phyloP scores from a whole-genome alignment of 371 early-diverging fungal genomes.

The Mucor irregularis region DNA sequence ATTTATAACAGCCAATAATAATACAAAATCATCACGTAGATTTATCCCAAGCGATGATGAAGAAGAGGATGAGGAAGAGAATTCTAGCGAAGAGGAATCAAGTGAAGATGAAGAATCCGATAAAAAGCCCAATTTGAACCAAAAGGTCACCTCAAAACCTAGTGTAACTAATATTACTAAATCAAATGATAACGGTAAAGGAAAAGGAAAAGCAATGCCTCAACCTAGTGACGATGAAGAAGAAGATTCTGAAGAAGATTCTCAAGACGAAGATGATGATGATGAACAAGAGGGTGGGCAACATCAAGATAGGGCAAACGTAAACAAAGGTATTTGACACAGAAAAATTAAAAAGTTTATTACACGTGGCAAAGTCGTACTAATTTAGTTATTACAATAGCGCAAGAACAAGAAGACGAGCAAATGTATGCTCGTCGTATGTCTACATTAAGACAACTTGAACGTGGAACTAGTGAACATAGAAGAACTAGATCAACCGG shows the following conservation, averaged over 20 bases:
- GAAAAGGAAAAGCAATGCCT: background rate
- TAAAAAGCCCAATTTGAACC: background rate
- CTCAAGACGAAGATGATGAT: conserved; percentile 2
- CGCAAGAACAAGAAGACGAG: conserved; percentile 6
- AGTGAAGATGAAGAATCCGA: conserved; percentile 4
- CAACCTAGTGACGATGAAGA: conserved; percentile 28
- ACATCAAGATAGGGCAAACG: too few species aligned
- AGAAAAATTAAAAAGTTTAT: background rate
- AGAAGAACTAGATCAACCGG: conserved; percentile 29
- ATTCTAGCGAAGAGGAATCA: conserved; percentile 8
- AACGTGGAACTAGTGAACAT: conserved; percentile 32
- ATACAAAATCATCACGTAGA: conserved; percentile 7
- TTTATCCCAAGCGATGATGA: conserved; percentile 39
- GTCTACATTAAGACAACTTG: conserved; percentile 31
- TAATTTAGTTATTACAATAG: background rate
- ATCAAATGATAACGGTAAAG: conserved; percentile 15
- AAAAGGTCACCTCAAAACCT: background rate
- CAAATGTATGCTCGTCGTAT: conserved; percentile 24
- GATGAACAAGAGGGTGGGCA: background rate
- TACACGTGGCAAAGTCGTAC: background rate
- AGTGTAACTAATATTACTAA: background rate
- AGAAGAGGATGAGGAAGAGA: conserved; percentile 21
- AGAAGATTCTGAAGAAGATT: conserved; percentile 4
- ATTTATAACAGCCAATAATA: background rate
- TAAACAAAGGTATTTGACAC: background rate